Conservation (phyloP, 768 basidiomycete genomes). For the Clavulina sp. region DNA sequence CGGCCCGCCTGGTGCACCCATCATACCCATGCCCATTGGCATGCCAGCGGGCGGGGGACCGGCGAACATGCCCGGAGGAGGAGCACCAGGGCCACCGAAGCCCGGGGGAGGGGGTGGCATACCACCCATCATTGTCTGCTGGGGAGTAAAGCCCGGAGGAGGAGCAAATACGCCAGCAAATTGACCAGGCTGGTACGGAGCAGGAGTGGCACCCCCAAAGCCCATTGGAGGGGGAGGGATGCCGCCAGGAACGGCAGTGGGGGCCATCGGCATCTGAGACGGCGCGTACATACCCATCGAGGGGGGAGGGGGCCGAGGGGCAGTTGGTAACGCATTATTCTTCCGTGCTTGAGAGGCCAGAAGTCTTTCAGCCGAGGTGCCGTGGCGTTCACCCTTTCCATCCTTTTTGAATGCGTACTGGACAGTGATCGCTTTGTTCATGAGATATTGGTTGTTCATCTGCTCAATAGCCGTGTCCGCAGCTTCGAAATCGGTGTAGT, state of each 20-base stretch:
- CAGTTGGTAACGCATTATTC: conserved; percentile 76
- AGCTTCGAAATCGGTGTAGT: conserved; percentile 94
- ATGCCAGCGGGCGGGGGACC: conserved; percentile 14
- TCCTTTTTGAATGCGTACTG: conserved; percentile 99
- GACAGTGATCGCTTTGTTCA: conserved; percentile 95
- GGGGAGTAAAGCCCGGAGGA: conserved; percentile 58
- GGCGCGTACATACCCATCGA: conserved; percentile 10
- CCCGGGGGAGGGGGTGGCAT: conserved; percentile 6
- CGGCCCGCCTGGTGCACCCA: conserved; percentile 4
- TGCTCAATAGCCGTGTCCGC: conserved; percentile 92
- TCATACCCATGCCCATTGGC: conserved; percentile 5
- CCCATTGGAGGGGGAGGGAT: conserved; percentile 36
- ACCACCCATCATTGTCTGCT: conserved; percentile 30
- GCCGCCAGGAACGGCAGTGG: conserved; percentile 36
- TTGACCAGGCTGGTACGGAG: conserved; percentile 74
- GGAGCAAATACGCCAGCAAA: conserved; percentile 72
- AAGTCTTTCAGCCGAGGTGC: conserved; percentile 89
- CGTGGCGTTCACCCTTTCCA: conserved; percentile 93
- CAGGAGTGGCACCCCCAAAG: conserved; percentile 24
- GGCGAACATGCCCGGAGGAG: conserved; percentile 49
- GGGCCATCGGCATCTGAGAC: conserved; percentile 22
- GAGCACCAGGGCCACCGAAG: conserved; percentile 21
- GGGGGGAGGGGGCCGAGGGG: conserved; percentile 48
- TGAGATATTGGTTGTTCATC: conserved; percentile 94
- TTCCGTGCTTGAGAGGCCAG: conserved; percentile 91